Base-by-base conservation (phyloP, 2,329 filamentous ascomycete species). In the Aspergillus aculeatinus region DNA sequence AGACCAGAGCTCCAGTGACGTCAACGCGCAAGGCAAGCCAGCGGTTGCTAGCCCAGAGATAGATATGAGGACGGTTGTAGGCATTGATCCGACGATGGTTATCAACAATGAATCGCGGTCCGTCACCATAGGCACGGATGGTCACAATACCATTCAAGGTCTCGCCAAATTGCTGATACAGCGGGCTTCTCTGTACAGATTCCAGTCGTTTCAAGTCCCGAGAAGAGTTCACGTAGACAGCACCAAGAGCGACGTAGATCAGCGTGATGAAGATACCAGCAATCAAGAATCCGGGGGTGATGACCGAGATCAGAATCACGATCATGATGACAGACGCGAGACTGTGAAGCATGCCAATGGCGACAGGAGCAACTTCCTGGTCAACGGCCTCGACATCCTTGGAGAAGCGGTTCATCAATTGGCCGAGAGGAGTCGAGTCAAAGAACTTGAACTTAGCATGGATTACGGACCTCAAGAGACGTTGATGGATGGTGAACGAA, bases 91-190 rank as follows among this genome's bases (percentile, higher is more conserved):
- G 89, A 58, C 82, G 77, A 61, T 98, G 82, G 70, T 98, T 99
- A 71, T 99, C 94, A 21, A 92, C 85, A 65, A 97, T 91, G 76
- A 99, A 99, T 39, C 95, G 88, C 57, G 91, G 86, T 75, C 97
- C 92, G 68, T 97, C 94, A 39, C 94, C 92, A 70, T 98, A 99
- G 1, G 95, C 95, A 70, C 96, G 89, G 67, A 99, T 99, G 0
- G 95, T 99, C 3, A 94, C 96, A 76, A 99, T 95, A 29, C 95
- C 95, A 54, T 88, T 91, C 19, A 99, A 80, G 0, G 96, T 98
- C 79, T 99, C 95, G 64, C 95, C 94, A 67, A 99, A 99, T 68
- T 98, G 95, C 76, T 99, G 95, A 79, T 97, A 99, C 6, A 99
- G 81, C 1, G 95, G 95, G 74, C 93, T 98, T 71, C 94, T 86